Evolutionary conservation across 1,139 yeast species (phyloP).

Genomic region (Candida gigantensis): DNA sequence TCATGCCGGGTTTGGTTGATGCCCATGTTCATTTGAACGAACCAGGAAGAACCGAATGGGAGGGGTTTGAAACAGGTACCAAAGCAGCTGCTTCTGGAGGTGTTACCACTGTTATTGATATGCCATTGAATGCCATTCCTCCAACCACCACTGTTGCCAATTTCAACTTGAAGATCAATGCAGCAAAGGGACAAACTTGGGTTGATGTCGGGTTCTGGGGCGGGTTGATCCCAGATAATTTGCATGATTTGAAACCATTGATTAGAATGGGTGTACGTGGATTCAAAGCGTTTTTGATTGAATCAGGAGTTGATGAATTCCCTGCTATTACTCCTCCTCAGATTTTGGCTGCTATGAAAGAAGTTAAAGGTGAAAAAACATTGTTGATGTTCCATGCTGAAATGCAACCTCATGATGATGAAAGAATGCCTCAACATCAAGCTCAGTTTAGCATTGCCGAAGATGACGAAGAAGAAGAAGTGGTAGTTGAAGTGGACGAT

Average conservation of each 20-base stretch:
- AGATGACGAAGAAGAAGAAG: no score
- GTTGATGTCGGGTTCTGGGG: constrained; percentile 98
- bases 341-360: constrained; percentile 64
- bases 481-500: constrained; percentile 14
- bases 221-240: constrained; percentile 80
- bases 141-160: constrained; percentile 87
- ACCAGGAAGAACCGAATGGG: constrained; percentile 96
- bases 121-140: constrained; percentile 95
- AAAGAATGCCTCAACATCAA: no score
- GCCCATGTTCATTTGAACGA: constrained; percentile 92
- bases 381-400: constrained; percentile 93
- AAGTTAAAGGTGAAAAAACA: constrained; percentile 62
- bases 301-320: constrained; percentile 92
- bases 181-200: constrained; percentile 84
- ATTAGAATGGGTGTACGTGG: constrained; percentile 87
- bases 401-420: constrained; percentile 52
- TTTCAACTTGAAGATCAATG: constrained; percentile 69
- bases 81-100: constrained; percentile 94
- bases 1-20: constrained; percentile 91
- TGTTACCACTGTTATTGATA: constrained; percentile 91
- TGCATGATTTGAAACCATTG: constrained; percentile 68
- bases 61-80: constrained; percentile 92
- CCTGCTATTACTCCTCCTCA: constrained; percentile 72
- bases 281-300: constrained; percentile 87
- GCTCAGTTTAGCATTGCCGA: constrained; percentile 26